Conservation (phyloP, 23 red algal genomes). For the Gracilaria domingensis region DNA sequence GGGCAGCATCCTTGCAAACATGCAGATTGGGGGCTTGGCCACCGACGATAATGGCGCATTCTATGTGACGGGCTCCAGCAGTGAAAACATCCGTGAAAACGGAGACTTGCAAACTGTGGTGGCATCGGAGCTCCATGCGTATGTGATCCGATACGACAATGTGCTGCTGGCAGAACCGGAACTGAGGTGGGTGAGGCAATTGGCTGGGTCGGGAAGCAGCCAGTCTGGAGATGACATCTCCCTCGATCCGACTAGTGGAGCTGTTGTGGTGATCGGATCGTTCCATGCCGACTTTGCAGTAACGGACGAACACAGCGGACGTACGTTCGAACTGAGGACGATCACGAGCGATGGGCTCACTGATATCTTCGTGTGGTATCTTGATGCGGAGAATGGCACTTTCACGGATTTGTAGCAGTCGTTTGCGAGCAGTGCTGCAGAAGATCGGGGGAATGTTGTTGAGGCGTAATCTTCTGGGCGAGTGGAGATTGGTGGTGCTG, state of each 20-base stretch:
- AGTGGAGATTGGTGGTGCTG: conserved; percentile 58
- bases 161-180: neutral
- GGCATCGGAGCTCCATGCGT: conserved; percentile 32
- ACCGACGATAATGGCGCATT: conserved; percentile 47
- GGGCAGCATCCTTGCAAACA: conserved; percentile 44
- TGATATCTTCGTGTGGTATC: conserved; percentile 69
- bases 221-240: conserved; percentile 52
- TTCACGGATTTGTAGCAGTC: conserved; percentile 35
- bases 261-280: conserved; percentile 55
- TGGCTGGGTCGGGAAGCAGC: conserved; percentile 53
- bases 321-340: conserved; percentile 11
- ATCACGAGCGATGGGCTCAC: conserved; percentile 47
- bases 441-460: conserved; percentile 56
- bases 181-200: conserved; percentile 56
- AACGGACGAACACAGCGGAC: conserved; percentile 22
- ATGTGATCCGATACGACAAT: conserved; percentile 56
- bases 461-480: conserved; percentile 21
- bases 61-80: conserved; percentile 52
- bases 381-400: conserved; percentile 40
- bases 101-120: conserved; percentile 5
- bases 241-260: conserved; percentile 49
- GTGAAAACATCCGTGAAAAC: conserved; percentile 34
- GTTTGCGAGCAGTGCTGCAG: conserved; percentile 26
- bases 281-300: conserved; percentile 35
- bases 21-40: conserved; percentile 41